Evolutionary conservation across 2,329 filamentous ascomycete genomes (phyloP), one percentile per base, ranked within the genome.

Genomic region (Fusarium oligoseptatum): DNA sequence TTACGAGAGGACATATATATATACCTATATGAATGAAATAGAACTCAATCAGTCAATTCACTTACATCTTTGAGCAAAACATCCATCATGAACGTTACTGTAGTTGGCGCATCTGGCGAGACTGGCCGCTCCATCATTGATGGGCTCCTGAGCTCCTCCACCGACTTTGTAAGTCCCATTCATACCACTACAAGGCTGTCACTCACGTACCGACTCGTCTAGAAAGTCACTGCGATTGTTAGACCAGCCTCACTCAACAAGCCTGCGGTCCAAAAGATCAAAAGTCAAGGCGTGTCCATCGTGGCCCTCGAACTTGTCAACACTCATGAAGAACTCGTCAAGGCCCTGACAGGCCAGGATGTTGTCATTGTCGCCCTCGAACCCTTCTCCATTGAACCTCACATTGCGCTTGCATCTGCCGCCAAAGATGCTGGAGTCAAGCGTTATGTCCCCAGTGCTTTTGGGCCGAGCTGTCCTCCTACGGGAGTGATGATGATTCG

Each of bases 21-120:
- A 36, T 9, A 36, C 5, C 3, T 34, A 34, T 34, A 20, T 24
- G 32, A 34, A 24, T 27, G 14, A 24, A 24, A 36, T 24, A 12
- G 9, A 6, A 37, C 17, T 27, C 29, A 56, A 24, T 17, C 14
- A 4, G n/a, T 43, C 32, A 39, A 22, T 66, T 27, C 43, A n/a
- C 12, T 11, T 20, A 9, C 27, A 55, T 14, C 11, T 20, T 41
- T 41, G 22, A 20, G 15, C 5, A 3, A 58, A 20, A 10, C 34
- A 72, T 20, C 36, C 36, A 60, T 15, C 24, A 74, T 74, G 72
- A 75, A 76, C 20, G 73, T 76, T 14, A 62, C 71, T 22, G 64
- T 76, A 36, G 67, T 72, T 50, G 73, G 73, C n/a, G 73, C 73
- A 29, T 67, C 69, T 34, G 73, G 73, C 60, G 67, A 74, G 45